A percentile compares a stretch with the other conserved stretches of the same genome.
Conservation (phyloP, 345 rosid genomes). For the Brassica rapa region DNA sequence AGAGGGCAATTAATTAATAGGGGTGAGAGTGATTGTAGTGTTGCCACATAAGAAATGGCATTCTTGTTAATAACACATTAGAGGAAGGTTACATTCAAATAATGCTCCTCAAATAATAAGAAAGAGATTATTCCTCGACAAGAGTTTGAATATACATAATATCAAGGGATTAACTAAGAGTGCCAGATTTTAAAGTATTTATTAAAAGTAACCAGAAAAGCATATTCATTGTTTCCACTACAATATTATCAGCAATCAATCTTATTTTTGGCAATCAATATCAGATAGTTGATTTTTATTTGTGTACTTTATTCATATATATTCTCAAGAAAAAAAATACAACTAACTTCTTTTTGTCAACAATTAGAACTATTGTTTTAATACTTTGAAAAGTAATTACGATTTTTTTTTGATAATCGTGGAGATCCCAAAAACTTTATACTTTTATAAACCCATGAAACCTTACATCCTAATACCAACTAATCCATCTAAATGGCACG, state of each 20-base stretch:
- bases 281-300: not conserved
- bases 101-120: too few species aligned
- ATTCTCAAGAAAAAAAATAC: not conserved
- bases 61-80: too few species aligned
- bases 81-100: too few species aligned
- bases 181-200: not conserved
- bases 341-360: not conserved
- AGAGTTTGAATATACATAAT: not conserved
- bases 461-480: too few species aligned
- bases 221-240: slow-evolving; percentile 18
- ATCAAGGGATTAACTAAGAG: not conserved
- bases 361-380: not conserved
- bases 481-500: too few species aligned
- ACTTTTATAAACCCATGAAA: too few species aligned
- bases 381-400: not conserved
- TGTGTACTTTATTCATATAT: not conserved
- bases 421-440: too few species aligned
- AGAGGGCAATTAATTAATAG: too few species aligned
- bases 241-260: slow-evolving; percentile 19
- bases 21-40: too few species aligned
- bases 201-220: slow-evolving; percentile 17
- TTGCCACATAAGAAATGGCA: too few species aligned
- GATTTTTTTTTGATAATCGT: not conserved
- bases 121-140: not conserved
- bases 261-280: slow-evolving; percentile 34